Evolutionary conservation across 257 asterid species (phyloP).

Genomic region (Jacaranda mimosifolia): DNA sequence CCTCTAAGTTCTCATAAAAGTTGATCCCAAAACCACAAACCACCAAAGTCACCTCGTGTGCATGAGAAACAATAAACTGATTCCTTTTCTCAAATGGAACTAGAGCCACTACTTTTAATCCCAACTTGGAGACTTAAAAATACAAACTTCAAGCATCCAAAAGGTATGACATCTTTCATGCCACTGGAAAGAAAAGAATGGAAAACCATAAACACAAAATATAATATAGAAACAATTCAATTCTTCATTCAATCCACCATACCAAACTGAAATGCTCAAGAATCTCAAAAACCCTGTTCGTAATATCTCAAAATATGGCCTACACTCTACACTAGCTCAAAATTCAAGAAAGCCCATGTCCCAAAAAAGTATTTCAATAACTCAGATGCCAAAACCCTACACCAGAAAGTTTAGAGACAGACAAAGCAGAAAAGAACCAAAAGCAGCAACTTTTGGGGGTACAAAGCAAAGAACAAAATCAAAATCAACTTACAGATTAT

Average conservation of each 20-base stretch:
- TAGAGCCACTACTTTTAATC: background rate
- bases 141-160: slow-evolving; percentile 2
- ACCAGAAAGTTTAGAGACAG: background rate
- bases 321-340: background rate
- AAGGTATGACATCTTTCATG: background rate
- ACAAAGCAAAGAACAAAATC: background rate
- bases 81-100: background rate
- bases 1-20: background rate
- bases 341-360: slow-evolving; percentile 23
- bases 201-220: background rate
- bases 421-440: slow-evolving; percentile 6
- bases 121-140: background rate
- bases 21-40: slow-evolving; percentile 8
- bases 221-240: slow-evolving; percentile 2
- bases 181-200: slow-evolving; percentile 7
- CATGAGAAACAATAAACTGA: background rate
- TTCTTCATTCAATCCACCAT: slow-evolving; percentile 14
- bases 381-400: background rate
- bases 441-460: background rate
- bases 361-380: background rate
- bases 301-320: background rate
- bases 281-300: slow-evolving; percentile 9
- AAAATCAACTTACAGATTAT: slow-evolving; percentile 27
- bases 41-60: background rate
- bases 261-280: slow-evolving; percentile 17